Evolutionary conservation across 768 basidiomycete species (phyloP).

Genomic region (Mycena olivaceomarginata): DNA sequence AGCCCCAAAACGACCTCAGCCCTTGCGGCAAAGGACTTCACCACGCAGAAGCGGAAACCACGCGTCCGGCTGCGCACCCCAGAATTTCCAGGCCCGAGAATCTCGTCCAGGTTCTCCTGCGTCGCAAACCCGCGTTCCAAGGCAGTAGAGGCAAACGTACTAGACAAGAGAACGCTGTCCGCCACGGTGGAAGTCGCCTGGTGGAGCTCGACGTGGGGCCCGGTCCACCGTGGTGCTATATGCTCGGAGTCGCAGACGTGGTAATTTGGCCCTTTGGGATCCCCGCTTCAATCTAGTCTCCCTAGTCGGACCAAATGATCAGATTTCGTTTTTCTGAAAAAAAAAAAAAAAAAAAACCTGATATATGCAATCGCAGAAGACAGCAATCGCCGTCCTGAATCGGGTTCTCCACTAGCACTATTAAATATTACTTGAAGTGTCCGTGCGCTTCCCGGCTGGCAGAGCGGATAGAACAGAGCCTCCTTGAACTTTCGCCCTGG

Average conservation of each 20-base stretch:
- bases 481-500: no score
- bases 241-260: slow-evolving; percentile 47
- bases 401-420: slow-evolving; percentile 59
- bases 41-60: slow-evolving; percentile 58
- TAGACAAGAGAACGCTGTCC: slow-evolving; percentile 57
- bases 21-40: slow-evolving; percentile 52
- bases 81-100: slow-evolving; percentile 44
- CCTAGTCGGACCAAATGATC: no score
- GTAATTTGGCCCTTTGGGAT: slow-evolving; percentile 52
- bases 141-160: slow-evolving; percentile 55
- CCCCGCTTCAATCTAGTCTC: no score
- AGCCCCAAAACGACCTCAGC: not conserved
- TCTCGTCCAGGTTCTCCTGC: slow-evolving; percentile 34
- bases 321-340: no score
- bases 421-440: no score
- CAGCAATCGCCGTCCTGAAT: slow-evolving; percentile 60
- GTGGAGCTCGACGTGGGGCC: no score
- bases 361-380: slow-evolving; percentile 62
- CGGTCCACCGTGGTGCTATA: slow-evolving; percentile 57
- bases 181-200: no score
- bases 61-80: slow-evolving; percentile 55
- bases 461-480: no score
- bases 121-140: slow-evolving; percentile 48
- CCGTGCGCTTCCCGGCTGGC: no score
- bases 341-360: no score